Percentiles rank a stretch among this genome's conserved stretches.
Conservation (phyloP, 805 yeast genomes). For the Yarrowia phangngaensis region DNA sequence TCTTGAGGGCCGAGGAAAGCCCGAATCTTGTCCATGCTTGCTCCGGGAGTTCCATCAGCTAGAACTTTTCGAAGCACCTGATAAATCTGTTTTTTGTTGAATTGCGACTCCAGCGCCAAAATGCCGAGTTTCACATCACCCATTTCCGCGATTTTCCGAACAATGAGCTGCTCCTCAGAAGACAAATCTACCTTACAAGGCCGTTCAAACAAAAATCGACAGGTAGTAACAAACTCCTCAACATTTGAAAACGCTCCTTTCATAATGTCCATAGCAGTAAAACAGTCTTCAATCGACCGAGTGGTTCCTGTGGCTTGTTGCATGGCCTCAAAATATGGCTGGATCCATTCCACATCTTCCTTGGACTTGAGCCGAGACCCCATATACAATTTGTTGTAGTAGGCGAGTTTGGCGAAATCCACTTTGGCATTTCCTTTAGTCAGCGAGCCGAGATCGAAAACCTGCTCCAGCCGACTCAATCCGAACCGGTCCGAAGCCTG, state of each 20-base stretch:
- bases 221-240: constrained; percentile 10
- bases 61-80: constrained; percentile 19
- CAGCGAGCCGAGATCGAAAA: constrained; percentile 64
- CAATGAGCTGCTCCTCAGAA: constrained; percentile 4
- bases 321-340: constrained; percentile 21
- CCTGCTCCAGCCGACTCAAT: constrained; percentile 47
- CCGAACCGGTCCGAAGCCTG: constrained; percentile 36
- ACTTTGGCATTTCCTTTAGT: constrained; percentile 95
- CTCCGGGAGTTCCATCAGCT: constrained; percentile 15
- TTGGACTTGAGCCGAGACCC: constrained; percentile 49
- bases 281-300: neutral
- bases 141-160: constrained; percentile 1
- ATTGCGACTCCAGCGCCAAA: neutral
- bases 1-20: constrained; percentile 5
- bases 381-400: constrained; percentile 72
- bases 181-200: constrained; percentile 2
- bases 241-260: constrained; percentile 14
- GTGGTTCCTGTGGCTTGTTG: constrained; percentile 3
- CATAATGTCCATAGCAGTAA: constrained; percentile 19
- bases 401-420: constrained; percentile 66
- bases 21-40: constrained; percentile 18
- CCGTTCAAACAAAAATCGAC: constrained; percentile 19
- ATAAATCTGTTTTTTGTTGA: constrained; percentile 12
- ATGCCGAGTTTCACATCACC: constrained; percentile 2
- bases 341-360: constrained; percentile 9